Evolutionary conservation across 2,329 filamentous ascomycete species (phyloP).

Genomic region (Alternaria sp.): DNA sequence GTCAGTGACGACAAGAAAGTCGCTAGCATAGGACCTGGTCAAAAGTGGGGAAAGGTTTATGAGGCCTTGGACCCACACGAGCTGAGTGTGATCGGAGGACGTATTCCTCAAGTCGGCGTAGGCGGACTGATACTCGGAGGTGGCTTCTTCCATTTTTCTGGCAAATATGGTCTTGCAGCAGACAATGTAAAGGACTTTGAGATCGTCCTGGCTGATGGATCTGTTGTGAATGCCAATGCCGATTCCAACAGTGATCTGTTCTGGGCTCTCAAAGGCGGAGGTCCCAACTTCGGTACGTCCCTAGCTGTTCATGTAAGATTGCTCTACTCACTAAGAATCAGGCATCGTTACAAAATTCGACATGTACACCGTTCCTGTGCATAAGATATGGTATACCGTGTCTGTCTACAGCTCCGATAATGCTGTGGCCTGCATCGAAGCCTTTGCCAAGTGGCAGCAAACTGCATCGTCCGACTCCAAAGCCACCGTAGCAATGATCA

Average conservation of each 20-base stretch:
- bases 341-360: background rate
- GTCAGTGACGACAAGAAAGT: background rate
- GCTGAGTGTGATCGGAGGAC: background rate
- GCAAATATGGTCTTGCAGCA: background rate
- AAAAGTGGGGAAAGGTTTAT: background rate
- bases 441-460: background rate
- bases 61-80: background rate
- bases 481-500: background rate
- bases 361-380: background rate
- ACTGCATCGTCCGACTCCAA: background rate
- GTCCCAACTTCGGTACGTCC: background rate
- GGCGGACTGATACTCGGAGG: background rate
- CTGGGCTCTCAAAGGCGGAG: background rate
- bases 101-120: background rate
- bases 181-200: slow-evolving; percentile 10
- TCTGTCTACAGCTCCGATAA: background rate
- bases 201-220: slow-evolving; percentile 11
- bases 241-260: background rate
- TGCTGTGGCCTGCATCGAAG: background rate
- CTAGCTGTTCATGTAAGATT: background rate
- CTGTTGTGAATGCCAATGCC: slow-evolving; percentile 3
- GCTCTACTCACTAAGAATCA: background rate
- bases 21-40: background rate
- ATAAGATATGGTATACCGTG: background rate
- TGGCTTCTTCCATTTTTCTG: slow-evolving; percentile 6